Evolutionary conservation across 2,329 filamentous ascomycete genomes (phyloP), one percentile per base, ranked within the genome.

Genomic region (Torrubiellomyces zombiae): DNA sequence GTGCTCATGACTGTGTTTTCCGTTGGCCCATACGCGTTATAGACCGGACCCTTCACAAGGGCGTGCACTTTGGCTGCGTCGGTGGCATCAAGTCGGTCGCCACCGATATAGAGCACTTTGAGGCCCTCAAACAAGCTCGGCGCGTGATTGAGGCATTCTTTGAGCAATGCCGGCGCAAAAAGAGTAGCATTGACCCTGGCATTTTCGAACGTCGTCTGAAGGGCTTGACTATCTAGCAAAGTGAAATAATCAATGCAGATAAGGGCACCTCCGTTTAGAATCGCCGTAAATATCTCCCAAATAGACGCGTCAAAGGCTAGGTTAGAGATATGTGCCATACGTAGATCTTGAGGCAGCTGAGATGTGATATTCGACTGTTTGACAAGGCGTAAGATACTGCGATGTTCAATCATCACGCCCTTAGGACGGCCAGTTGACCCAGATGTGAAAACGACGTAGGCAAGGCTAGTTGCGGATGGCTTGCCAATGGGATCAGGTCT

Each of bases 1-100:
- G 32, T 34, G 7, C 37, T 37, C 9, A 35, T 22, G 8, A 34
- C 26, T 2, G 26, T 26, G 21, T 35, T 36, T 23, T 40, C 37
- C 3, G 37, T 37, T 5, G 35, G 37, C 4, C 37, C 38, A 21
- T 38, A 37, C n/a, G n/a, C n/a, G n/a, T n/a, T n/a, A n/a, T n/a
- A n/a, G n/a, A n/a, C n/a, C n/a, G n/a, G n/a, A n/a, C n/a, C n/a
- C n/a, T n/a, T n/a, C n/a, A n/a, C n/a, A n/a, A n/a, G n/a, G n/a
- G n/a, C n/a, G n/a, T n/a, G n/a, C n/a, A n/a, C n/a, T n/a, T n/a
- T n/a, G n/a, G n/a, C n/a, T n/a, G n/a, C n/a, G n/a, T n/a, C n/a
- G n/a, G n/a, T n/a, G n/a, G n/a, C n/a, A n/a, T n/a, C n/a, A n/a
- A n/a, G n/a, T n/a, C n/a, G n/a, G n/a, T n/a, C n/a, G n/a, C n/a